A percentile compares a stretch with the other conserved stretches of the same genome.
Conservation (phyloP, 768 basidiomycete species). For the Russula compacta region DNA sequence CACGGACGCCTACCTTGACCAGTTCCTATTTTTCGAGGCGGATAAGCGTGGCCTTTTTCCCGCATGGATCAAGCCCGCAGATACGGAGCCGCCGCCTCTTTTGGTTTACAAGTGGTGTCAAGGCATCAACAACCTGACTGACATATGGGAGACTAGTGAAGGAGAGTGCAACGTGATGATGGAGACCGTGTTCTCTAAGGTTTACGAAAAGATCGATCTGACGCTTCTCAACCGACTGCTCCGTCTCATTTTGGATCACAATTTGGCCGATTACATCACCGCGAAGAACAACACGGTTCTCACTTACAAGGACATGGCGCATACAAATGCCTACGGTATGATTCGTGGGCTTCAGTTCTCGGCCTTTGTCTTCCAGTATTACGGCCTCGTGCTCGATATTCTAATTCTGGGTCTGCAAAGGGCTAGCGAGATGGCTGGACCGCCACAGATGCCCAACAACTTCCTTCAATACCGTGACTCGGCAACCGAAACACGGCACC, state of each 20-base stretch:
- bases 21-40: conserved; percentile 98
- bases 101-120: conserved; percentile 99
- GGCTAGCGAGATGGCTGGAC: conserved; percentile 98
- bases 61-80: conserved; percentile 96
- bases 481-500: conserved; percentile 90
- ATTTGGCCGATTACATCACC: conserved; percentile 97
- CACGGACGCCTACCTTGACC: conserved; percentile 96
- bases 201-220: conserved; percentile 98
- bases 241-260: conserved; percentile 95
- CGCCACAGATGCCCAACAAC: conserved; percentile 95
- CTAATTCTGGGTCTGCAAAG: conserved; percentile 95
- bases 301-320: conserved; percentile 97
- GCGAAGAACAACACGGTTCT: conserved; percentile 96
- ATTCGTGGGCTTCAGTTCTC: conserved; percentile 98
- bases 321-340: conserved; percentile 93
- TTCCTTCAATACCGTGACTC: conserved; percentile 97
- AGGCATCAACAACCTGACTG: conserved; percentile 97
- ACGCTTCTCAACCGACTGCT: conserved; percentile 92
- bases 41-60: conserved; percentile 98
- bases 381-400: conserved; percentile 90
- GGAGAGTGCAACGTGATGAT: conserved; percentile 98
- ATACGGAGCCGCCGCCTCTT: conserved; percentile 93
- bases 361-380: conserved; percentile 98
- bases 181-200: conserved; percentile 97
- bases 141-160: conserved; percentile 97